Base-by-base conservation (phyloP, 2,329 filamentous ascomycete species). In the Diaporthe capsici region DNA sequence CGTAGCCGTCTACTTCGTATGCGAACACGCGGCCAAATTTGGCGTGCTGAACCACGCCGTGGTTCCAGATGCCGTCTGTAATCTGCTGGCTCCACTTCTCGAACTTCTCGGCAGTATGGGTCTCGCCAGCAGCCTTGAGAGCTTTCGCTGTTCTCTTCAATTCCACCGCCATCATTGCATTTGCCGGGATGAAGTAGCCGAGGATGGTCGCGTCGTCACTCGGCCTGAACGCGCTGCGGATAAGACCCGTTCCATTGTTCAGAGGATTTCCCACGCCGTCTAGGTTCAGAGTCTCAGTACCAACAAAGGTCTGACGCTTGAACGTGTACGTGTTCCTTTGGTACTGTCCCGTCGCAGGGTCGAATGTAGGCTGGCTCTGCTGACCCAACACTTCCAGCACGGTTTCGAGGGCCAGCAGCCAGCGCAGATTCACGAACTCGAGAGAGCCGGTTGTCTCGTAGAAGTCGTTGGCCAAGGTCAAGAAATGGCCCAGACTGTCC, bases 121-220 rank as follows among this genome's bases (percentile, higher is more conserved):
- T 82, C 65, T 93, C 90, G 1, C 90, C 90, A 1, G 88, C 90
- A 8, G 87, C 87, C 71, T 86, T 85, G n/a, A 98, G 89, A 28
- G 97, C 88, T 8, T 88, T 87, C 0, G 95, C 92, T 0, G 94
- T 92, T 57, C 94, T 92, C 78, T 92, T 91, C 37, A 99, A 88
- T 84, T 99, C 95, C 0, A 96, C 94, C 3, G 95, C 93, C 89
- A 99, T 98, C 93, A 98, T 96, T 34, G 97, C 97, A 82, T 99
- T 99, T 51, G 95, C 93, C 0, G 97, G 97, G 79, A 99, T 98
- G 82, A 98, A 95, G 87, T 95, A 99, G 60, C 96, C 96, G 4
- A 99, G 88, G 51, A 97, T 98, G 0, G 95, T 97, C 3, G 97
- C 95, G 83, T 99, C 97, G 80, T 99, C 97, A 78, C 95, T 98